Evolutionary conservation across 805 yeast genomes (phyloP), one percentile per base, ranked within the genome.

Genomic region (Candida michaelii): DNA sequence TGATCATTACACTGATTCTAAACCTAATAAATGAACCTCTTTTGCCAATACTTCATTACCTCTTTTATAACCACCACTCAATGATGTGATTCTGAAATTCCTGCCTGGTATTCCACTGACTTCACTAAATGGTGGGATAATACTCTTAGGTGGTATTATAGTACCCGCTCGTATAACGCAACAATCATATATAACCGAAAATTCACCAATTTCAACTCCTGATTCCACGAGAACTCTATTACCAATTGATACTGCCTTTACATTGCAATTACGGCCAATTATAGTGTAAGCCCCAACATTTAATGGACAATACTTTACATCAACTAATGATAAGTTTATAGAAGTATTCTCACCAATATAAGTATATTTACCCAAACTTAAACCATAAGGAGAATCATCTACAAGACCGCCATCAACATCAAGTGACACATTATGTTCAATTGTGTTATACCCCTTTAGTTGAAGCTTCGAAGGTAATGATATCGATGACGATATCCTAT

Each of bases 61-160:
- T 46, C 53, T 60, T 38, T 66, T 63, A 44, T 58, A 69, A 27
- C 69, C 58, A 16, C 54, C 54, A 39, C 54, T 58, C 40, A 71
- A 51, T 15, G 50, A 51, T 21, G 34, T 51, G 3, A 69, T 47
- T 12, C 12, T 15, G 30, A 62, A 67, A 36, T 58, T 51, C n/a
- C 35, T 38, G 3, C 74, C 73, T 1, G 73, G 73, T 2, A 44
- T 47, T 0, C 74, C 74, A 11, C 60, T 50, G 2, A 77, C 82
- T 21, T 66, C 58, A 27, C 77, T 66, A 47, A 69, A 79, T 0
- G 83, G 79, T 2, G 84, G 81, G n/a, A 79, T 63, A 17, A 73
- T 69, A 44, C 57, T 56, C 12, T 62, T 63, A 2, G 66, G 59
- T 0, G 80, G 79, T 2, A 80, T 48, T 2, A 49, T 45, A 0